Base-by-base conservation (phyloP, 2,329 filamentous ascomycete species). In the Aspergillus jensenii region DNA sequence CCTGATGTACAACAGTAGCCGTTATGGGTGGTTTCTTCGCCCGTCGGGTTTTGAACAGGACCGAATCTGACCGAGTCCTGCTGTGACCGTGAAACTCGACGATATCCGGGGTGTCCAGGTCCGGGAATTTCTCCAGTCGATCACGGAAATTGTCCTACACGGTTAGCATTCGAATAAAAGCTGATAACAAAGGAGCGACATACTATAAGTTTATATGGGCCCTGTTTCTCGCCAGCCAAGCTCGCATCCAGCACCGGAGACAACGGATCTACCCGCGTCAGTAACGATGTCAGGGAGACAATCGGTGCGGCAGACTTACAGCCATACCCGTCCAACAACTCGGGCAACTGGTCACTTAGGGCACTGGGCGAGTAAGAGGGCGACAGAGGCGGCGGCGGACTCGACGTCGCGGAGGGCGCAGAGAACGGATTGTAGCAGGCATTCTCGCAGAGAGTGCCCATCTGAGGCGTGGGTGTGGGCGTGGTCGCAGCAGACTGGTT, bases 301-400 rank as follows among this genome's bases (percentile, higher is more conserved):
- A 27, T 23, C 6, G 45, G 47, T 3, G 51, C n/a, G 9, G n/a
- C 17, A 47, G 37, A 59, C 65, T 56, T 51, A 69, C 67, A 59
- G 46, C 62, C 48, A 43, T 62, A 63, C 6, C 58, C 58, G 52
- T 69, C 66, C 43, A 65, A 56, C 21, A 64, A 59, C 39, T 71
- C 70, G 21, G 63, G 59, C 19, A 69, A 69, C 43, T 64, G 63
- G 45, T 73, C 70, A 56, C 72, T 73, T 44, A 69, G 45, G 6
- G 71, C 59, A 57, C 71, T 73, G 14, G 71, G 67, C 12, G 73
- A 75, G 57, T 71, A 72, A 14, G 72, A 75, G 9, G 71, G 74
- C 33, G 72, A 74, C 31, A 76, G 57, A 14, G 73, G 72, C 45
- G 73, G 73, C 17, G 73, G 68, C 55, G 73, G 69, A 56, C 68